Evolutionary conservation across 2,329 filamentous ascomycete species (phyloP).

Genomic region (Xylaria sp.): DNA sequence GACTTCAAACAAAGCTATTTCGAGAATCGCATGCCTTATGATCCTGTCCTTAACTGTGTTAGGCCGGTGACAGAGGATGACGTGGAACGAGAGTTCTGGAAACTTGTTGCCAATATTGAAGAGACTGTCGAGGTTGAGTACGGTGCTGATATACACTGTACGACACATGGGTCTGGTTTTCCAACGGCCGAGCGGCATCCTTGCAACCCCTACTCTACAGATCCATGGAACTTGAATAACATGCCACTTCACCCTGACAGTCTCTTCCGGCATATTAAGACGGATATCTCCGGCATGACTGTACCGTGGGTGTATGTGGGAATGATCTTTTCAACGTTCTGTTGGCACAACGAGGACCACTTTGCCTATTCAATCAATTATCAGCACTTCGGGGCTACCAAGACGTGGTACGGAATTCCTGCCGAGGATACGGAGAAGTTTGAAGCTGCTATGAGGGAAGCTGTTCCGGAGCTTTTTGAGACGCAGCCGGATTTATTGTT

Average conservation of each 20-base stretch:
- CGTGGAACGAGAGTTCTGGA: slow-evolving; percentile 96
- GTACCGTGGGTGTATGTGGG: slow-evolving; percentile 99
- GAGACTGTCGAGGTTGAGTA: slow-evolving; percentile 99
- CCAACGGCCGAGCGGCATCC: slow-evolving; percentile 94
- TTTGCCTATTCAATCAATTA: slow-evolving; percentile 98
- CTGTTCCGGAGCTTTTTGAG: slow-evolving; percentile 95
- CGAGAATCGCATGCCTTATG: slow-evolving; percentile 87
- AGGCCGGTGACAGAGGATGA: slow-evolving; percentile 91
- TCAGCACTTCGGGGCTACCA: slow-evolving; percentile 96
- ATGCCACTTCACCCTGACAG: slow-evolving; percentile 91
- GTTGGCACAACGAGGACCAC: slow-evolving; percentile 99
- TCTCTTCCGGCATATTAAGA: slow-evolving; percentile 96
- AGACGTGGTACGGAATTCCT: slow-evolving; percentile 99
- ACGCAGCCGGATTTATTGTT: slow-evolving; percentile 96
- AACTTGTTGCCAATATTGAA: slow-evolving; percentile 89
- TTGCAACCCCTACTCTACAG: slow-evolving; percentile 83
- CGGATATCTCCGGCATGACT: slow-evolving; percentile 98
- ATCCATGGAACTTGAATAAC: slow-evolving; percentile 96
- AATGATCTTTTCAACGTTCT: slow-evolving; percentile 99
- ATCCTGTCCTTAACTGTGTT: slow-evolving; percentile 83
- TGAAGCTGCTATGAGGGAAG: slow-evolving; percentile 92
- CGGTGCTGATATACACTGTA: slow-evolving; percentile 97
- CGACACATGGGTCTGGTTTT: slow-evolving; percentile 96
- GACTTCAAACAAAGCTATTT: slow-evolving; percentile 97
- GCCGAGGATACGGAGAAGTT: slow-evolving; percentile 94